Evolutionary conservation across 331 rosid genomes (phyloP).

Genomic region (Malus hybrid): DNA sequence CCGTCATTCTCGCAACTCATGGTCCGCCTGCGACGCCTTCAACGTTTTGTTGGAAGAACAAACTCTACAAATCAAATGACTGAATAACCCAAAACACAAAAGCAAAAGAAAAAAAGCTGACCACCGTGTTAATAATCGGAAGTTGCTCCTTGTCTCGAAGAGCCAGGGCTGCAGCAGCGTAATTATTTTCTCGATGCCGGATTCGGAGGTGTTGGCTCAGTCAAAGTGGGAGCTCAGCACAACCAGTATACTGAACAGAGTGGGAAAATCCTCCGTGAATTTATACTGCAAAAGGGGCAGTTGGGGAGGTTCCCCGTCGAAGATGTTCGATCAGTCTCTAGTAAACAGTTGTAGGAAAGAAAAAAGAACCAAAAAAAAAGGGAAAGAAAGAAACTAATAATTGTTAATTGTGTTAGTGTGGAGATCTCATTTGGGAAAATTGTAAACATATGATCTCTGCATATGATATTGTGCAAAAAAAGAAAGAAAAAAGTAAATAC

Average conservation of each 20-base stretch:
- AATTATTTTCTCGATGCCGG: conserved; percentile 22
- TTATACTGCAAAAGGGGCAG: conserved; percentile 53
- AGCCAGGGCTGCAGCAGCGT: conserved; percentile 35
- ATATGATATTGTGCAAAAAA: conserved; percentile 37
- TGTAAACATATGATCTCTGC: conserved; percentile 84
- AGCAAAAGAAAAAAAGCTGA: neutral
- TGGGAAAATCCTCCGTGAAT: conserved; percentile 34
- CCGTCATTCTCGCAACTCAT: conserved; percentile 88
- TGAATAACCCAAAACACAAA: conserved; percentile 25
- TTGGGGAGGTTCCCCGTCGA: conserved; percentile 37
- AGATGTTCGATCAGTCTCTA: conserved; percentile 5
- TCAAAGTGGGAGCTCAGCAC: conserved; percentile 72
- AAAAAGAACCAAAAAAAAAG: neutral
- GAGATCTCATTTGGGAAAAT: conserved; percentile 60
- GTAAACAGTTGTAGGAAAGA: conserved; percentile 2
- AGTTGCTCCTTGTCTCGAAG: conserved; percentile 65
- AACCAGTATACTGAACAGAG: conserved; percentile 31
- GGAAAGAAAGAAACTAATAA: conserved; percentile 9
- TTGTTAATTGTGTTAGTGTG: conserved; percentile 41
- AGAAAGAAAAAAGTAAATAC: conserved; percentile 24
- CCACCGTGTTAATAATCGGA: conserved; percentile 37
- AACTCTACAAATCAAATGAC: conserved; percentile 24
- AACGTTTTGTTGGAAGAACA: conserved; percentile 36
- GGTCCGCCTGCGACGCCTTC: conserved; percentile 55
- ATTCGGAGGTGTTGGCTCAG: conserved; percentile 59